Evolutionary conservation across 2,329 filamentous ascomycete genomes (phyloP).

Genomic region (Myriosclerotinia duriaeana): DNA sequence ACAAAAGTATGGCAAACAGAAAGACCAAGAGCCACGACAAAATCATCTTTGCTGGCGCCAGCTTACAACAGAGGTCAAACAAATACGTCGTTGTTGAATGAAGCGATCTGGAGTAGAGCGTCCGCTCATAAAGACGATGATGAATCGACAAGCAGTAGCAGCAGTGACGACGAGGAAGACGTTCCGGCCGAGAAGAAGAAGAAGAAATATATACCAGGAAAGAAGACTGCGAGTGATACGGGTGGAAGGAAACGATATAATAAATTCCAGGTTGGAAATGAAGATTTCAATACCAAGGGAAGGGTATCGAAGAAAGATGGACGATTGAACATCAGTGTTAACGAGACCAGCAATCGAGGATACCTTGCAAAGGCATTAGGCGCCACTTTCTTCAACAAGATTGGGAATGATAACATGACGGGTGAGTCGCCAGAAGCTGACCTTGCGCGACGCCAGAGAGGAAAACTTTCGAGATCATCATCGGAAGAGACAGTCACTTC

Average conservation of each 20-base stretch:
- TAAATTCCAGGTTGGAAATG: slow-evolving; percentile 61
- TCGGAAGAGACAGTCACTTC: slow-evolving; percentile 28
- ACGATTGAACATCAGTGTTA: slow-evolving; percentile 68
- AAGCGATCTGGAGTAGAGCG: slow-evolving; percentile 32
- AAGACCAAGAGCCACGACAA: slow-evolving; percentile 30
- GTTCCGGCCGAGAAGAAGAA: slow-evolving; percentile 14
- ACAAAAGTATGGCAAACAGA: slow-evolving; percentile 34
- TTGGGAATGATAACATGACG: slow-evolving; percentile 37
- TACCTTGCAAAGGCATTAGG: slow-evolving; percentile 74
- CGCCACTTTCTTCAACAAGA: slow-evolving; percentile 58
- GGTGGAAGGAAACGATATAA: slow-evolving; percentile 43
- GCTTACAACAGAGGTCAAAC: slow-evolving; percentile 31
- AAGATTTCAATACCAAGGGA: slow-evolving; percentile 63
- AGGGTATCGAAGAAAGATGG: slow-evolving; percentile 67
- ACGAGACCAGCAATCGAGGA: slow-evolving; percentile 66
- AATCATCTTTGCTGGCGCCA: slow-evolving; percentile 26
- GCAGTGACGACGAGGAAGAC: slow-evolving; percentile 31
- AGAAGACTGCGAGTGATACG: slow-evolving; percentile 8
- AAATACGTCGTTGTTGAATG: slow-evolving; percentile 33
- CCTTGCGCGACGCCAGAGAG: slow-evolving; percentile 20
- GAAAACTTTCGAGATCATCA: slow-evolving; percentile 38
- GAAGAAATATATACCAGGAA: slow-evolving; percentile 12
- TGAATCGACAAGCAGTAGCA: slow-evolving; percentile 27
- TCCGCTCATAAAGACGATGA: slow-evolving; percentile 22
- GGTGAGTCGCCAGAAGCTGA: slow-evolving; percentile 24